These are phyloP conservation scores for Corylus avellana DNA, from an alignment of 306 rosid genomes.

Conservation along the genomic window DNA sequence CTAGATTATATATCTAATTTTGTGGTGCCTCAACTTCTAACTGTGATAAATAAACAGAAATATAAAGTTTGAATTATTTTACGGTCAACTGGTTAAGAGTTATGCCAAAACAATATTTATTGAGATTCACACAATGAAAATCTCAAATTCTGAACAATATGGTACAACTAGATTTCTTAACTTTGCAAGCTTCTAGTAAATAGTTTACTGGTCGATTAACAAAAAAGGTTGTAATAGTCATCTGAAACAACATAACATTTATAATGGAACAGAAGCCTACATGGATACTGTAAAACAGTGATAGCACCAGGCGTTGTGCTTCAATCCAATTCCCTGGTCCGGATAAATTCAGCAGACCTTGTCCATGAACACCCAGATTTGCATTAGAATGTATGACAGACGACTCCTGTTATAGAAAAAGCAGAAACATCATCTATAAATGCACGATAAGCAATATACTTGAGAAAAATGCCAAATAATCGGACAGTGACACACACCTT, in stretches of 20 bases:
- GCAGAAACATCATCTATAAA: constrained; percentile 28
- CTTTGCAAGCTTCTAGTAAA: not conserved
- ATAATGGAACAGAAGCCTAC: constrained; percentile 48
- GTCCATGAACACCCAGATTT: constrained; percentile 97
- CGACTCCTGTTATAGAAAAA: constrained; percentile 60
- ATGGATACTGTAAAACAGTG: constrained; percentile 89
- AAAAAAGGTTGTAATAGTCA: not conserved
- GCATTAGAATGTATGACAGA: constrained; percentile 99
- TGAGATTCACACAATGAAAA: not conserved
- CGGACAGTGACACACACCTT: constrained; percentile 56
- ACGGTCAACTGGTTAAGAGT: not conserved
- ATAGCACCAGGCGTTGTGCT: constrained; percentile 93
- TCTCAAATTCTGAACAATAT: not conserved
- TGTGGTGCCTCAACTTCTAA: not conserved
- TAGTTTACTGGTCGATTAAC: not conserved
- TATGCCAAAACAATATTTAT: not conserved
- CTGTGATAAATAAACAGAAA: not conserved
- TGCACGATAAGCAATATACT: constrained; percentile 24
- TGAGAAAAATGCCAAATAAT: constrained; percentile 18
- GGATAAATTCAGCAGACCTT: constrained; percentile 91
- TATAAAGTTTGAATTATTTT: not conserved
- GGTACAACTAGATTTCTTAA: not conserved
- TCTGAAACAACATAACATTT: constrained; percentile 7
- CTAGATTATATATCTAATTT: not conserved
- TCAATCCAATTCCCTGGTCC: constrained; percentile 96